Base-by-base conservation (phyloP, 495 filamentous ascomycete genomes). In the Talaromyces proteolyticus region DNA sequence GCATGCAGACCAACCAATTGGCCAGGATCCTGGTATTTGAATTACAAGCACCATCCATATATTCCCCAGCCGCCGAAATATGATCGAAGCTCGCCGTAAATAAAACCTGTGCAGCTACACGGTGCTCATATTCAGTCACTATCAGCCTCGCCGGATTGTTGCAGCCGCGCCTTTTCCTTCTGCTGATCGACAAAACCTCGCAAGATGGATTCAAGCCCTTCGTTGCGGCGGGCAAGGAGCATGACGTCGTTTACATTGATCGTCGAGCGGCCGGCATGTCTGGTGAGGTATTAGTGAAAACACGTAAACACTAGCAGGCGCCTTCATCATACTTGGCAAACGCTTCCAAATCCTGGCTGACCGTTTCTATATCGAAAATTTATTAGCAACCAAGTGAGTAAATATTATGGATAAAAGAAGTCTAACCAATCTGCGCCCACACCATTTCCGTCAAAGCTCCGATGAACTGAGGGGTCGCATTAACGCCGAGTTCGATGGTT, bases 391-490 rank as follows among this genome's bases (percentile, higher is more conserved):
- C n/a, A n/a, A n/a, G n/a, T n/a, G n/a, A n/a, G n/a, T n/a, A n/a
- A n/a, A n/a, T n/a, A n/a, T 25, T 58, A 57, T 38, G 47, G 38
- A 53, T 52, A 53, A 29, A 37, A 40, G 49, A 48, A 20, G 48
- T 57, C 66, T 57, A 77, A 89, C 89, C 88, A 50, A 96, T 87
- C 56, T 98, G 93, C 11, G 80, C 72, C 86, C 87, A 97, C 21
- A 92, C 86, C 74, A 97, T 75, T 69, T 96, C 91, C 0, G 88
- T 94, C 62, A 97, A 67, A 0, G 89, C 89, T 8, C 82, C 91
- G 57, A 96, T 96, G 67, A 96, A 98, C 61, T 96, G 91, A 6
- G 91, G 91, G 1, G 91, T 96, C 2, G 91, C 89, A 66, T 92
- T 96, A 51, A 86, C 76, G 59, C 87, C 84, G 11, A 87, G 73